These are phyloP conservation scores for Priceomyces castillae DNA, from an alignment of 805 yeast genomes.

Conservation along the genomic window DNA sequence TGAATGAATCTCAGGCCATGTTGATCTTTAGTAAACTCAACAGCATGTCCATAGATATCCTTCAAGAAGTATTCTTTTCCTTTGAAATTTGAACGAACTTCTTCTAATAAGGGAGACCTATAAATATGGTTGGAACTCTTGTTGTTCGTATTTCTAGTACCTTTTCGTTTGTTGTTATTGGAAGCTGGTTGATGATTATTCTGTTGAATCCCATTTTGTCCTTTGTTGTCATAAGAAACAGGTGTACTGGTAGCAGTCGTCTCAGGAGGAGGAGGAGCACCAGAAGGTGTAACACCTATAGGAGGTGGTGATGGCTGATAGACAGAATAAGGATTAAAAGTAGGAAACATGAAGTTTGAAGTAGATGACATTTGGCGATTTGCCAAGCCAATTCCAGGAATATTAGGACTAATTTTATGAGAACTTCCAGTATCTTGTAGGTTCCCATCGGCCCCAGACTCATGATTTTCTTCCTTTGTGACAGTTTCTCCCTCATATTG, in stretches of 20 bases:
- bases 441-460: slow-evolving; percentile 1
- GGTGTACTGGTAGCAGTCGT: background rate
- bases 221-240: slow-evolving; percentile 5
- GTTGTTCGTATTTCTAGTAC: slow-evolving; percentile 14
- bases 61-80: slow-evolving; percentile 60
- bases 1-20: slow-evolving; percentile 97
- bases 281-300: slow-evolving; percentile 10
- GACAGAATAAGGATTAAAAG: slow-evolving; percentile 48
- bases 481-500: slow-evolving; percentile 19
- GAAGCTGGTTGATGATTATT: slow-evolving; percentile 3
- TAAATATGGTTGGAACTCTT: slow-evolving; percentile 49
- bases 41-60: slow-evolving; percentile 81
- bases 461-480: slow-evolving; percentile 5
- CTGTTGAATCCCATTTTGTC: background rate
- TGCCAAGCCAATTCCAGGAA: slow-evolving; percentile 35
- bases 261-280: slow-evolving; percentile 14
- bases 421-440: background rate
- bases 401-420: slow-evolving; percentile 6
- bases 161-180: slow-evolving; percentile 9
- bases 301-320: slow-evolving; percentile 27
- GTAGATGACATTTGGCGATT: slow-evolving; percentile 30
- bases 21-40: slow-evolving; percentile 93
- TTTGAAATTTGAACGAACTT: slow-evolving; percentile 65
- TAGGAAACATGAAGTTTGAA: slow-evolving; percentile 47
- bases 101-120: slow-evolving; percentile 79